Evolutionary conservation across 2,329 filamentous ascomycete species (phyloP), one percentile per base, ranked within the genome.

Genomic region (Neopestalotiopsis clavispora): DNA sequence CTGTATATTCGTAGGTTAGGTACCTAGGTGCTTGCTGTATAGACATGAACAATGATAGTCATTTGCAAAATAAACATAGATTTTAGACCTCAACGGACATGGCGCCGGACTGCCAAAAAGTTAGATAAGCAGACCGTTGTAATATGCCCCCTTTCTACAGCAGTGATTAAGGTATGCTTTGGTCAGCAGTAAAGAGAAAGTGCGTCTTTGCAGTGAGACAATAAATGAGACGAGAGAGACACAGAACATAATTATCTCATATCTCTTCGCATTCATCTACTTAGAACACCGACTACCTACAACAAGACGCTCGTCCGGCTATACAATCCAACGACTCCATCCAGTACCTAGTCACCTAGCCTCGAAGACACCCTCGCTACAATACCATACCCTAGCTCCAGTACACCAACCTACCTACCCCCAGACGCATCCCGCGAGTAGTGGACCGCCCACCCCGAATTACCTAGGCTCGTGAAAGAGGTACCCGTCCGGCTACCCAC

Each of bases 401-500:
- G 57, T 14, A 30, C 14, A 34, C 10, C 34, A 62, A 28, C 57
- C 12, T 9, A 10, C 20, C 12, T 61, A 32, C 17, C 59, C 30
- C 59, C 30, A 30, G 28, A 30, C 59, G 32, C 14, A 62, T n/a
- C 42, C 61, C 23, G 10, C n/a, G 28, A 56, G 42, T 42, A 67
- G 65, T 67, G 65, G 65, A 45, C 30, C 58, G 32, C 64, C 59
- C 20, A 38, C 56, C 65, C 52, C 30, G 66, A 67, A 52, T 62
- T 62, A 67, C 66, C 66, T 67, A 67, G 66, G 66, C 66, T 67
- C 42, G 58, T 63, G 59, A 63, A 28, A 67, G 65, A 40, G 57
- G 23, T 30, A 65, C 40, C 23, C 64, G 32, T 60, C 61, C 58
- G 66, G 58, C 52, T 56, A 67, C 57, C 57, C 66, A 62, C 52